A percentile compares a stretch with the other conserved stretches of the same genome.
These are phyloP conservation scores for Penicillium sp. DNA, from an alignment of 2,329 filamentous ascomycete species.

Conservation along the genomic window DNA sequence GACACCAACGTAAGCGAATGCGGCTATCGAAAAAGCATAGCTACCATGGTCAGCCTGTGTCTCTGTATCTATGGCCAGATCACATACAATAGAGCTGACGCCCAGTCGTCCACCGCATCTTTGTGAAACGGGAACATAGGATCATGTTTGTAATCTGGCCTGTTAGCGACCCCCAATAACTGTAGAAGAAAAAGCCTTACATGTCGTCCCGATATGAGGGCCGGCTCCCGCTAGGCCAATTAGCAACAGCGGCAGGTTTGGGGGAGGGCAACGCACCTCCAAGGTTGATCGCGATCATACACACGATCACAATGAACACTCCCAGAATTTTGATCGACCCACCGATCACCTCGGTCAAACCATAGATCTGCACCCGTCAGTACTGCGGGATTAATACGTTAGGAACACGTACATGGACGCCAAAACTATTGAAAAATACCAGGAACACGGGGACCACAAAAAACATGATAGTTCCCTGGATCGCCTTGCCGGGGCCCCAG, in stretches of 20 bases:
- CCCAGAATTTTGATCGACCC: constrained; percentile 29
- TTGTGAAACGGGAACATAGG: constrained; percentile 27
- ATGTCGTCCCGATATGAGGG: constrained; percentile 20
- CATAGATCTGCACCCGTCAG: constrained; percentile 26
- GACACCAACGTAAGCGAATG: constrained; percentile 39
- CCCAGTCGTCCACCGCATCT: constrained; percentile 29
- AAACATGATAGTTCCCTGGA: constrained; percentile 30
- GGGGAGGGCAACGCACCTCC: constrained; percentile 22
- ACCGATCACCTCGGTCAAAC: constrained; percentile 27
- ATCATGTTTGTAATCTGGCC: constrained; percentile 18
- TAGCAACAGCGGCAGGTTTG: not conserved
- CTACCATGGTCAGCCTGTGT: constrained; percentile 14
- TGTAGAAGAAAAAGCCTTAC: constrained; percentile 8
- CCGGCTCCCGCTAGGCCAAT: constrained; percentile 6
- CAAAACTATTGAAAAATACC: constrained; percentile 27
- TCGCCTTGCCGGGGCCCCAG: constrained; percentile 29
- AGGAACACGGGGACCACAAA: constrained; percentile 28
- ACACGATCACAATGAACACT: constrained; percentile 21
- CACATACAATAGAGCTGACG: constrained; percentile 33
- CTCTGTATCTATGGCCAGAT: too few species aligned
- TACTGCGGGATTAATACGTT: not conserved
- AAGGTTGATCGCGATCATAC: constrained; percentile 30
- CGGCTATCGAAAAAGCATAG: constrained; percentile 36
- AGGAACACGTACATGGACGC: constrained; percentile 21
- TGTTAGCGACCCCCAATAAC: not conserved